Base-by-base conservation (phyloP, 441 rosid genomes). In the Isatis lusitanica region DNA sequence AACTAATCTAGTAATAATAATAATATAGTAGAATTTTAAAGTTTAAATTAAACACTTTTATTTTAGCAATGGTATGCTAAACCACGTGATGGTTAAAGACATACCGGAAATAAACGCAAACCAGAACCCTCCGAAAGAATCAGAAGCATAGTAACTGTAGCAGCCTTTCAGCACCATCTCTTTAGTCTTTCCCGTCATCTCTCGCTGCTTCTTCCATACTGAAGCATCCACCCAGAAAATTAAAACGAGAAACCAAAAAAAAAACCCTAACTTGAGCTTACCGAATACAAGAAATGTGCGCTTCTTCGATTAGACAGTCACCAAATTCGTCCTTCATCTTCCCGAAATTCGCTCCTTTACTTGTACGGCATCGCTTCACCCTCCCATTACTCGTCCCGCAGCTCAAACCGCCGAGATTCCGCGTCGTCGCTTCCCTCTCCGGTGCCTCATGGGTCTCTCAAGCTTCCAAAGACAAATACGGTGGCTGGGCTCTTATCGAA, bases 401-500 rank as follows among this genome's bases (percentile, higher is more conserved):
- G 78, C 66, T 42, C 64, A 66, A 51, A 75, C 71, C 67, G 1
- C 79, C 83, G 51, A 77, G 82, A 28, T 46, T 77, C 24, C 82
- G 81, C 30, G 75, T 53, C 84, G 83, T 65, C 75, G 81, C 81
- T 57, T 83, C 43, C 82, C 78, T 85, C 79, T 85, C 98, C 38
- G 86, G 93, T 85, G 15, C 72, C 59, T 75, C 86, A 35, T 77
- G 83, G 63, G 66, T 74, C 36, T 78, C 71, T 9, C 67, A 76
- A 55, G 46, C 85, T 30, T 38, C 78, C 42, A 69, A 46, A 56
- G 81, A 84, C 21, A 74, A 63, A 18, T 90, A 42, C 65, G 88
- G 86, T 56, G 98, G 96, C 4, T 94, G 98, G 98, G 84, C 85
- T 58, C 61, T 83, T 38, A 47, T 66, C 50, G 74, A 78, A 36